Evolutionary conservation across 495 filamentous ascomycete species (phyloP).

Genomic region (Penicillium coprophilum): DNA sequence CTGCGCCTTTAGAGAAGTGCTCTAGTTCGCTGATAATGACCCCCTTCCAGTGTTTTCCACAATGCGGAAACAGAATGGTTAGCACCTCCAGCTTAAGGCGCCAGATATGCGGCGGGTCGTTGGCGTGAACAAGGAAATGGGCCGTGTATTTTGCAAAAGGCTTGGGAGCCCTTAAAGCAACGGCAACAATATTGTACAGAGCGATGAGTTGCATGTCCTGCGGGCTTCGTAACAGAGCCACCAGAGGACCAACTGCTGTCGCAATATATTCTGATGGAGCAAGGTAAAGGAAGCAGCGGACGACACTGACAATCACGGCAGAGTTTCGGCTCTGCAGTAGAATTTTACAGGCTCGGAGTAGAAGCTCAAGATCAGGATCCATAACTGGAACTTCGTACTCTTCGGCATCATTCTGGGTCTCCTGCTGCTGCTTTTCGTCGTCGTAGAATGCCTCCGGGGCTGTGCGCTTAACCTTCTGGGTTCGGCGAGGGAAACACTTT

Average conservation of each 20-base stretch:
- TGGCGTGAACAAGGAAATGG: constrained; percentile 81
- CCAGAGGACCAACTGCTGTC: constrained; percentile 72
- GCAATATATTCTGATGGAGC: constrained; percentile 72
- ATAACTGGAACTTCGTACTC: constrained; percentile 60
- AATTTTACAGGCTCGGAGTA: constrained; percentile 75
- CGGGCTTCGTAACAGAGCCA: constrained; percentile 78
- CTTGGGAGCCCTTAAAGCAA: constrained; percentile 69
- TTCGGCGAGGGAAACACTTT: constrained; percentile 81
- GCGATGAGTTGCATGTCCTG: constrained; percentile 86
- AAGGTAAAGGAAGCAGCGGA: constrained; percentile 79
- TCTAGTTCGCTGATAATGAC: constrained; percentile 89
- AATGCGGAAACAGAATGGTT: constrained; percentile 84
- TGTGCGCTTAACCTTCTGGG: constrained; percentile 50
- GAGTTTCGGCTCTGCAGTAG: constrained; percentile 92
- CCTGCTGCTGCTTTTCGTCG: constrained; percentile 53
- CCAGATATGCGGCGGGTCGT: constrained; percentile 82
- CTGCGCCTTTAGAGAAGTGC: constrained; percentile 78
- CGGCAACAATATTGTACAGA: constrained; percentile 88
- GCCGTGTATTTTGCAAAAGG: constrained; percentile 79
- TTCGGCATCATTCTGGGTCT: constrained; percentile 44
- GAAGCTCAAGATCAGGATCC: constrained; percentile 80
- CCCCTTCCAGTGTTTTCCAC: constrained; percentile 69
- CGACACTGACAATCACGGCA: constrained; percentile 84
- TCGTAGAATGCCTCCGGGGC: constrained; percentile 76
- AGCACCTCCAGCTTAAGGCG: constrained; percentile 87